Conservation (phyloP, 495 filamentous ascomycete genomes). For the Schizothecium vesticola region DNA sequence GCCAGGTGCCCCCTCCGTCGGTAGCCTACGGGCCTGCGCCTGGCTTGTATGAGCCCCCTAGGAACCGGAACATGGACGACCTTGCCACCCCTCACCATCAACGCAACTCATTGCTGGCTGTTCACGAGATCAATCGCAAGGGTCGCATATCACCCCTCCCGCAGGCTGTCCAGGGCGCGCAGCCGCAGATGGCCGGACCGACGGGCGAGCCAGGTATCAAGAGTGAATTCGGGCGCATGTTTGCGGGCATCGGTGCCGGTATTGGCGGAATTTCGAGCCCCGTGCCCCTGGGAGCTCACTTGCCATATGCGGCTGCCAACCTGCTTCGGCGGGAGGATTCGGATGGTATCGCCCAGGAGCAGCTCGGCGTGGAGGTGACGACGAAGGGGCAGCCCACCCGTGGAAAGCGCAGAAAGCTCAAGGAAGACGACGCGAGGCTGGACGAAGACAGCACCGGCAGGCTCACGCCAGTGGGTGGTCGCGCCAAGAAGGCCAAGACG, state of each 20-base stretch:
- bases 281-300: conserved; percentile 43
- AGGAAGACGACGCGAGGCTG: conserved; percentile 52
- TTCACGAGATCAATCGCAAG: conserved; percentile 60
- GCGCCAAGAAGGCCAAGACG: conserved; percentile 55
- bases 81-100: conserved; percentile 44
- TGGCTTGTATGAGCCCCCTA: conserved; percentile 34
- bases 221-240: conserved; percentile 86
- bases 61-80: conserved; percentile 52
- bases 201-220: conserved; percentile 80
- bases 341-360: conserved; percentile 33
- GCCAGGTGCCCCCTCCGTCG: conserved; percentile 38
- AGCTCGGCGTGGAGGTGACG: conserved; percentile 21
- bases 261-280: conserved; percentile 57
- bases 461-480: conserved; percentile 44
- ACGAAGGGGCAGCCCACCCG: conserved; percentile 35
- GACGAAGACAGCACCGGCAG: conserved; percentile 56
- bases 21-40: conserved; percentile 38
- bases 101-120: conserved; percentile 46
- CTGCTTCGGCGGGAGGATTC: conserved; percentile 44
- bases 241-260: conserved; percentile 84
- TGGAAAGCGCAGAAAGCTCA: conserved; percentile 55
- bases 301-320: conserved; percentile 37
- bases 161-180: conserved; percentile 88
- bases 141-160: conserved; percentile 73
- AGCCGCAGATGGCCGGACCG: conserved; percentile 68